A percentile compares a stretch with the other conserved stretches of the same genome.
phyloP scores from a whole-genome alignment of 2,329 filamentous ascomycete species.

The Penicillium psychrosexuale region DNA sequence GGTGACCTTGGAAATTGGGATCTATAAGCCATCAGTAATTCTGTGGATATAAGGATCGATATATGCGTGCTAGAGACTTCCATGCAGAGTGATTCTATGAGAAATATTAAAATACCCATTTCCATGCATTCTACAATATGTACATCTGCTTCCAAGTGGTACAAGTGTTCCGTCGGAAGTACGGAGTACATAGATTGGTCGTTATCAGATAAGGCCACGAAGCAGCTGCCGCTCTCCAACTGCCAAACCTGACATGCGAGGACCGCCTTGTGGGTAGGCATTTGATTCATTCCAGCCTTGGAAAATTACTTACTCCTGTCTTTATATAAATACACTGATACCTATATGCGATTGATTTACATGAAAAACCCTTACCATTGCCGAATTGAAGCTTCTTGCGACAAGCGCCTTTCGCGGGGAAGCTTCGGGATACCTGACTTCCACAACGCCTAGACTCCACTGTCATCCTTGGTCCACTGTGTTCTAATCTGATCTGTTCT shows the following conservation, averaged over 20 bases:
- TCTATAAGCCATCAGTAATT: not conserved
- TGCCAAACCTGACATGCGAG: not conserved
- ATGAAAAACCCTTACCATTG: not conserved
- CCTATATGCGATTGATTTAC: not conserved
- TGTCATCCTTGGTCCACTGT: not conserved
- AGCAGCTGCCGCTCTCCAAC: slow-evolving; percentile 21
- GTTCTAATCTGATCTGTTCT: not conserved
- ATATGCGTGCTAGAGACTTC: not conserved
- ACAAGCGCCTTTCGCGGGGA: not conserved
- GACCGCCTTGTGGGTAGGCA: not conserved
- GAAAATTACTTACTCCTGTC: not conserved
- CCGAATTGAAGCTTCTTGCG: not conserved
- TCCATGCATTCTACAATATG: not conserved
- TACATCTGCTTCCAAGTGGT: not conserved
- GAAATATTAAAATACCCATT: not conserved
- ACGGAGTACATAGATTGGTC: not conserved
- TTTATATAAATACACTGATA: not conserved
- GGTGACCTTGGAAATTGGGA: not conserved
- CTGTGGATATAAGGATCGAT: not conserved
- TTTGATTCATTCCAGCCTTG: not conserved
- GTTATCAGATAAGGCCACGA: slow-evolving; percentile 30
- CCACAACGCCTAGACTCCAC: not conserved
- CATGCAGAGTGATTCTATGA: too few relatives aligned
- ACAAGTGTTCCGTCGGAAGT: not conserved
- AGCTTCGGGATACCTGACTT: slow-evolving; percentile 1